phyloP scores from a whole-genome alignment of 2,329 filamentous ascomycete genomes.

The Clonostachys sp. region DNA sequence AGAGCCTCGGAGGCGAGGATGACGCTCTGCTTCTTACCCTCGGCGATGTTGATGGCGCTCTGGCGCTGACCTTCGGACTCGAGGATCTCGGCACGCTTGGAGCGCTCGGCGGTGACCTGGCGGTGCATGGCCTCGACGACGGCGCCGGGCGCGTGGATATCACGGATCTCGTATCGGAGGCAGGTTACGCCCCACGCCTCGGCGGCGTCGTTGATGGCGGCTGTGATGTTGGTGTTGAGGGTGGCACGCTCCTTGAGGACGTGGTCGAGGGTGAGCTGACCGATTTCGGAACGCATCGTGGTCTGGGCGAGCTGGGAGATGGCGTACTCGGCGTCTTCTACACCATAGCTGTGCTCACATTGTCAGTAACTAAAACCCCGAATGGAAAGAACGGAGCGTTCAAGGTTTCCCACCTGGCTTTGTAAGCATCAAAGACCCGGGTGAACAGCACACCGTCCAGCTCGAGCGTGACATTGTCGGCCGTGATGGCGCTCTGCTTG shows the following conservation, averaged over 20 bases:
- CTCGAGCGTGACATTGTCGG: conserved; percentile 96
- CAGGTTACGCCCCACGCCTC: conserved; percentile 96
- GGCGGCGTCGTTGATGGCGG: conserved; percentile 95
- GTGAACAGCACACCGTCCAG: conserved; percentile 95
- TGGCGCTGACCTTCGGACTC: conserved; percentile 96
- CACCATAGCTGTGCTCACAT: conserved; percentile 71
- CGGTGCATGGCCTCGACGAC: conserved; percentile 98
- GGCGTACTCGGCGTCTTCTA: conserved; percentile 97
- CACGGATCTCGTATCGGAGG: conserved; percentile 93
- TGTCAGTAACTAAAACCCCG: not conserved
- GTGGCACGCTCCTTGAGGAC: conserved; percentile 95
- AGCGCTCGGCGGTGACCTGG: conserved; percentile 94
- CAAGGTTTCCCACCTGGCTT: conserved; percentile 68
- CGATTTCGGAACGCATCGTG: conserved; percentile 98
- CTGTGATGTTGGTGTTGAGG: conserved; percentile 97
- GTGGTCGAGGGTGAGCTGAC: conserved; percentile 92
- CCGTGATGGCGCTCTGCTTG: conserved; percentile 94
- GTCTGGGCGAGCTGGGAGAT: conserved; percentile 97
- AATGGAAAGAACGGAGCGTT: not conserved
- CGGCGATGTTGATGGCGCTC: conserved; percentile 97
- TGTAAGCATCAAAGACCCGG: conserved; percentile 95
- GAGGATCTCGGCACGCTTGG: conserved; percentile 95
- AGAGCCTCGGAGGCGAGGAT: conserved; percentile 93
- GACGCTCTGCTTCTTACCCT: conserved; percentile 94
- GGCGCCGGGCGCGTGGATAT: conserved; percentile 91